Evolutionary conservation across 768 basidiomycete species (phyloP).

Genomic region (Tulasnella sp.): DNA sequence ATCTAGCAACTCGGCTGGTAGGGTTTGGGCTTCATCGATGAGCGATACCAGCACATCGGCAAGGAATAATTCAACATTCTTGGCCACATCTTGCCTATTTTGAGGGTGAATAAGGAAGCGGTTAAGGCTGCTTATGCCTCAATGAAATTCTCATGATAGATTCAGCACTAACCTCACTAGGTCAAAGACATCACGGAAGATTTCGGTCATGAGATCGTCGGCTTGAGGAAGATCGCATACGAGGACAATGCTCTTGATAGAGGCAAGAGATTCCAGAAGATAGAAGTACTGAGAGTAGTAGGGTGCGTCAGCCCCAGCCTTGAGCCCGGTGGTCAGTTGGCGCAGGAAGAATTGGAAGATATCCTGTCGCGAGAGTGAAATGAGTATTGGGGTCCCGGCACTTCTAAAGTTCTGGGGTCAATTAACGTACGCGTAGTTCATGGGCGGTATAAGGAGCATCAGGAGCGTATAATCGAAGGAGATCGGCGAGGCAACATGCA

Average conservation of each 20-base stretch:
- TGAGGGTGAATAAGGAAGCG: conserved; percentile 5
- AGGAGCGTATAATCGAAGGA: conserved; percentile 87
- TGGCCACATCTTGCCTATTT: conserved; percentile 46
- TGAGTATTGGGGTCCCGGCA: neutral
- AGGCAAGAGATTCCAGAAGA: conserved; percentile 84
- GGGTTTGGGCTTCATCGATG: conserved; percentile 69
- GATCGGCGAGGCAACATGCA: conserved; percentile 88
- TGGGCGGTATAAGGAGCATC: conserved; percentile 88
- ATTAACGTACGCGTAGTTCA: conserved; percentile 47
- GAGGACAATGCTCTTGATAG: conserved; percentile 89
- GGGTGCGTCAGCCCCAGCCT: conserved; percentile 53
- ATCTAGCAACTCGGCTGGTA: conserved; percentile 75
- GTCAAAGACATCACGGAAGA: conserved; percentile 75
- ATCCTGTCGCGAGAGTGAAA: conserved; percentile 38
- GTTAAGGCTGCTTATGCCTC: neutral
- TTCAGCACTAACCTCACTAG: conserved; percentile 43
- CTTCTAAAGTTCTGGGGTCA: neutral
- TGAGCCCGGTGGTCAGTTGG: conserved; percentile 67
- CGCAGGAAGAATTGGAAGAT: conserved; percentile 95
- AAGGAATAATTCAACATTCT: conserved; percentile 76
- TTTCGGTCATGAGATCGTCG: conserved; percentile 71
- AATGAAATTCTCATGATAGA: neutral
- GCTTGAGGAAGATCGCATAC: conserved; percentile 82
- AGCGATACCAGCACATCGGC: conserved; percentile 84
- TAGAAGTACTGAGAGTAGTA: conserved; percentile 93